These are phyloP conservation scores for Zymoseptoria tritici DNA, from an alignment of 2,329 filamentous ascomycete species.

Conservation along the genomic window DNA sequence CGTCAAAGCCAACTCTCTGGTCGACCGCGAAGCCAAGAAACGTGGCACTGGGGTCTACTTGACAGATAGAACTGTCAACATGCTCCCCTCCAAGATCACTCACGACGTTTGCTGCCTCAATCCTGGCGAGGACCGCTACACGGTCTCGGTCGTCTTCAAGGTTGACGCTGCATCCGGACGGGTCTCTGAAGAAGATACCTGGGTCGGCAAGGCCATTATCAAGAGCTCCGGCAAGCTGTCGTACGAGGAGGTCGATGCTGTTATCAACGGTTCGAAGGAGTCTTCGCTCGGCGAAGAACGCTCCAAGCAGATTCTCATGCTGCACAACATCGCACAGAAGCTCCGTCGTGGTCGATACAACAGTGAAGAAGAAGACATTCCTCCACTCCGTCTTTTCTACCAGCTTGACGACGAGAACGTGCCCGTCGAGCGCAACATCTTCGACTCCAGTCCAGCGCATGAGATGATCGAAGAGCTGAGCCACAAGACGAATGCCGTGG, in stretches of 20 bases:
- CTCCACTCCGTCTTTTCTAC: conserved; percentile 80
- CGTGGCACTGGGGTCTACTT: conserved; percentile 92
- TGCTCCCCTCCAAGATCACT: conserved; percentile 80
- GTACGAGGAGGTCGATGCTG: conserved; percentile 77
- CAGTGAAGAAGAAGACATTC: conserved; percentile 65
- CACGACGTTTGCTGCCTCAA: conserved; percentile 80
- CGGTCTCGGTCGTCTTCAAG: conserved; percentile 87
- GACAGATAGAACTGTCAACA: conserved; percentile 77
- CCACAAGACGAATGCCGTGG: conserved; percentile 84
- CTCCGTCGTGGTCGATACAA: conserved; percentile 84
- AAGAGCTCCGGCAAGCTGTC: conserved; percentile 83
- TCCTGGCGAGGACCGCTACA: conserved; percentile 81
- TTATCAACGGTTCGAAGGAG: conserved; percentile 55
- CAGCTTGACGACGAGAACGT: conserved; percentile 98
- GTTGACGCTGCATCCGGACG: conserved; percentile 73
- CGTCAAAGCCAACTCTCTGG: conserved; percentile 89
- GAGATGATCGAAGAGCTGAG: conserved; percentile 93
- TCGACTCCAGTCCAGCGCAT: conserved; percentile 79
- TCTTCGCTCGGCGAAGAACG: conserved; percentile 57
- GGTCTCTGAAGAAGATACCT: conserved; percentile 77
- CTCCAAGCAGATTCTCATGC: conserved; percentile 69
- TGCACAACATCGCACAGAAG: conserved; percentile 75
- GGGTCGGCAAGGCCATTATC: conserved; percentile 89
- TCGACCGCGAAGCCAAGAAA: conserved; percentile 96
- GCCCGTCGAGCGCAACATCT: conserved; percentile 92